These are phyloP conservation scores for Zygosaccharomyces bailii DNA, from an alignment of 805 yeast species.

Conservation along the genomic window DNA sequence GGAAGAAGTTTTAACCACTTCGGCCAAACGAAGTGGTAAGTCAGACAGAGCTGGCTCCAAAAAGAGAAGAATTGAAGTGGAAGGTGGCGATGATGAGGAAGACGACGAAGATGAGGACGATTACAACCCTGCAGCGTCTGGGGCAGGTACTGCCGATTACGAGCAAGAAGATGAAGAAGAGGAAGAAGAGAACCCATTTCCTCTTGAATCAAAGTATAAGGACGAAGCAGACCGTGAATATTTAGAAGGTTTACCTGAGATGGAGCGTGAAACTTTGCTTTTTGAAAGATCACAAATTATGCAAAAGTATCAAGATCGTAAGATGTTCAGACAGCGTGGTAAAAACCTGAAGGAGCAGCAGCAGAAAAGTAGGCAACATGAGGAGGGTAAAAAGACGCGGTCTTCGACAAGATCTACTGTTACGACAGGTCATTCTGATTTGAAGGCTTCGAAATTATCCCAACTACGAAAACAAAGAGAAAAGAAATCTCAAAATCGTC, in stretches of 20 bases:
- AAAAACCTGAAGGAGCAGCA: constrained; percentile 40
- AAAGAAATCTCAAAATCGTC: constrained; percentile 48
- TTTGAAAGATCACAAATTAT: constrained; percentile 91
- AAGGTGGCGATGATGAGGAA: constrained; percentile 32
- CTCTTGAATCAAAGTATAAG: constrained; percentile 86
- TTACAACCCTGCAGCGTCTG: constrained; percentile 34
- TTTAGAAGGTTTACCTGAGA: constrained; percentile 74
- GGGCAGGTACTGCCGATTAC: constrained; percentile 28
- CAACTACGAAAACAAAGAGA: constrained; percentile 76
- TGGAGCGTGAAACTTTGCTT: constrained; percentile 84
- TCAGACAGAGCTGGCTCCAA: constrained; percentile 34
- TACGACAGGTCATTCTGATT: constrained; percentile 39
- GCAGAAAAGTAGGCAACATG: constrained; percentile 27
- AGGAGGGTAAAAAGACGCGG: constrained; percentile 27
- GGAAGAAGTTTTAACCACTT: constrained; percentile 31
- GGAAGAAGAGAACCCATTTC: constrained; percentile 70
- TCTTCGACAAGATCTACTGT: constrained; percentile 37
- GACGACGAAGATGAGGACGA: constrained; percentile 38
- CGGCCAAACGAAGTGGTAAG: constrained; percentile 27
- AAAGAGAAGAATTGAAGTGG: constrained; percentile 35
- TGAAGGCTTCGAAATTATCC: constrained; percentile 52
- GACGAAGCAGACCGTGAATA: constrained; percentile 71
- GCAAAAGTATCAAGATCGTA: constrained; percentile 83
- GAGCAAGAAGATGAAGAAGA: constrained; percentile 40
- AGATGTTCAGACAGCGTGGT: constrained; percentile 78